These are phyloP conservation scores for Huntiella moniliformis DNA, from an alignment of 2,329 filamentous ascomycete genomes.

Conservation along the genomic window DNA sequence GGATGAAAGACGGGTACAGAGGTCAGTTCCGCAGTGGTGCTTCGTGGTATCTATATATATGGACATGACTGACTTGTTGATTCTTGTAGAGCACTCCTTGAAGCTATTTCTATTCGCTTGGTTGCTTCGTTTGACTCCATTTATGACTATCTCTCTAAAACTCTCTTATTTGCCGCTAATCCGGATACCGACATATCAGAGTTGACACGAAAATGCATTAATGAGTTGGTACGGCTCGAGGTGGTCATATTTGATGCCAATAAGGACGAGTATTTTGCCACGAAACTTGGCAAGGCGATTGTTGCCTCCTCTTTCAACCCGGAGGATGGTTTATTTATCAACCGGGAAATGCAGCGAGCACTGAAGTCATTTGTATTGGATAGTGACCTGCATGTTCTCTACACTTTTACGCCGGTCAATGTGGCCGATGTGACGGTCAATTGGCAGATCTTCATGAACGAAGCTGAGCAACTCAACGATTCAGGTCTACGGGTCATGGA, in stretches of 20 bases:
- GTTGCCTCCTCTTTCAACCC: constrained; percentile 56
- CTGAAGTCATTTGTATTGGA: constrained; percentile 61
- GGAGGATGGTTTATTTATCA: constrained; percentile 55
- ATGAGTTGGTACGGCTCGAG: constrained; percentile 34
- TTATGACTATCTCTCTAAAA: constrained; percentile 48
- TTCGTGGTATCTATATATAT: constrained; percentile 2
- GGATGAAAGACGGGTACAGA: constrained; percentile 48
- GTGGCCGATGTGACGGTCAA: constrained; percentile 34
- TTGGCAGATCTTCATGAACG: constrained; percentile 54
- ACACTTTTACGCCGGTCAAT: constrained; percentile 58
- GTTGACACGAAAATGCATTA: constrained; percentile 39
- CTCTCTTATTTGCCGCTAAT: constrained; percentile 42
- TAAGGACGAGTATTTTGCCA: constrained; percentile 37
- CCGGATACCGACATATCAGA: constrained; percentile 28
- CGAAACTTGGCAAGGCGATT: constrained; percentile 48
- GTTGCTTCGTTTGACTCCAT: constrained; percentile 47
- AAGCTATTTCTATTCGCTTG: constrained; percentile 49
- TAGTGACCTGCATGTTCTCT: constrained; percentile 62
- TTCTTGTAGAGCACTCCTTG: constrained; percentile 41
- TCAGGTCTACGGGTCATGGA: constrained; percentile 49
- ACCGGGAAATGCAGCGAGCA: constrained; percentile 48
- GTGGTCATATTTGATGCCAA: constrained; percentile 28
- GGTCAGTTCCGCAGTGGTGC: constrained; percentile 21
- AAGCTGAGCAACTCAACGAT: constrained; percentile 52
- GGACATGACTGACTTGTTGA: not conserved